These are phyloP conservation scores for Isoetes engelmannii DNA, from an alignment of 83 land plant species.

Conservation along the genomic window DNA sequence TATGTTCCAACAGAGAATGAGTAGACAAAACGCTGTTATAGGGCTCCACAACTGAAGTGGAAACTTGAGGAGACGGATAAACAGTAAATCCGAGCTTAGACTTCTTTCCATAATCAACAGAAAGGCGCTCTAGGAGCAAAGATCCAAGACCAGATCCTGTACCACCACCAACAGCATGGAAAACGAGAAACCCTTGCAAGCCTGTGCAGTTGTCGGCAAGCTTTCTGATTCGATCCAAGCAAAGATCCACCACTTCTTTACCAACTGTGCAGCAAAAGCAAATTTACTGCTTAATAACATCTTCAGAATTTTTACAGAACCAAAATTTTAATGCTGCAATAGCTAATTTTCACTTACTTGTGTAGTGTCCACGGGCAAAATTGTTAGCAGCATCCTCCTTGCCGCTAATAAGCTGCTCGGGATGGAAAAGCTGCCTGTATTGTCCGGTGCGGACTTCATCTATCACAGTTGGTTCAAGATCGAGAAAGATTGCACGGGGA, in stretches of 20 bases:
- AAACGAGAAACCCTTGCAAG: constrained; percentile 16
- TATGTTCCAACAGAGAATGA: constrained; percentile 19
- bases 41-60: constrained; percentile 18
- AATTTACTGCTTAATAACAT: too few species aligned
- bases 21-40: constrained; percentile 17
- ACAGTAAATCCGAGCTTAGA: constrained; percentile 8
- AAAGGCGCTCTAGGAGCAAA: constrained; percentile 17
- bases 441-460: constrained; percentile 13
- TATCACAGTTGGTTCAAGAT: constrained; percentile 11
- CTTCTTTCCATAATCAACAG: constrained; percentile 21
- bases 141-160: constrained; percentile 21
- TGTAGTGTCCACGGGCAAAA: constrained; percentile 16
- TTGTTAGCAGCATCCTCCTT: constrained; percentile 20
- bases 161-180: constrained; percentile 21
- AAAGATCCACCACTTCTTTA: constrained; percentile 16
- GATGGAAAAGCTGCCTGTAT: constrained; percentile 12
- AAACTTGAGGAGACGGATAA: constrained; percentile 16
- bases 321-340: too few species aligned
- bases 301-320: too few species aligned
- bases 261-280: too few species aligned
- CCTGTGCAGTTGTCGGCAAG: constrained; percentile 18
- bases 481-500: constrained; percentile 15
- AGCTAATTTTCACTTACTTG: too few species aligned
- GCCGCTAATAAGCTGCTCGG: constrained; percentile 19
- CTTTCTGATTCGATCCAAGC: constrained; percentile 14